Percentiles rank a stretch among this genome's conserved stretches.
phyloP scores from a whole-genome alignment of 768 basidiomycete species.

The Tubosaeta sp. region DNA sequence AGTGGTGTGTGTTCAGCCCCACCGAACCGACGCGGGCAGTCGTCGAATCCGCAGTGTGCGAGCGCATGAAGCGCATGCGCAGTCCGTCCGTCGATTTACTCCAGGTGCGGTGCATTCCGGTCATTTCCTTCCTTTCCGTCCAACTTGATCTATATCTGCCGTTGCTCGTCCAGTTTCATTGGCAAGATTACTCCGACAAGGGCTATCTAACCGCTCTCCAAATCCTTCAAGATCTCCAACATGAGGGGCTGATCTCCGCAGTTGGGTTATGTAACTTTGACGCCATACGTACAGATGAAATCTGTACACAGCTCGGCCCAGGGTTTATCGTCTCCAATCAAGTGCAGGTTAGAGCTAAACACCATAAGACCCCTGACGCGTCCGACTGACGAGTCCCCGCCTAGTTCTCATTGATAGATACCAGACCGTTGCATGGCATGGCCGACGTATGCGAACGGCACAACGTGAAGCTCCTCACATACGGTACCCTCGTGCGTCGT shows the following conservation, averaged over 20 bases:
- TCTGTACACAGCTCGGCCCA: conserved; percentile 69
- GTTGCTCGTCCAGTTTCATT: conserved; percentile 56
- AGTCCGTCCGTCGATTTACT: conserved; percentile 59
- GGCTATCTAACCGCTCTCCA: conserved; percentile 46
- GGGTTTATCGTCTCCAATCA: conserved; percentile 78
- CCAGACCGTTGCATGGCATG: conserved; percentile 73
- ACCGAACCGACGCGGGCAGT: conserved; percentile 46
- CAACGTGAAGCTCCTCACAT: conserved; percentile 69
- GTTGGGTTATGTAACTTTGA: conserved; percentile 85
- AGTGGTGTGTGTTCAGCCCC: conserved; percentile 77
- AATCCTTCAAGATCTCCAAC: conserved; percentile 55
- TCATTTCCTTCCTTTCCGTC: background rate
- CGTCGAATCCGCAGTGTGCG: conserved; percentile 61
- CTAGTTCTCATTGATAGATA: conserved; percentile 81
- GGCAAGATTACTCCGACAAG: conserved; percentile 62
- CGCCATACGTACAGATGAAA: conserved; percentile 67
- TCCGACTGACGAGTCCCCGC: conserved; percentile 7
- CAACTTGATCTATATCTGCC: background rate
- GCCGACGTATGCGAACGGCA: conserved; percentile 71
- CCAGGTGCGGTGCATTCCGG: conserved; percentile 44
- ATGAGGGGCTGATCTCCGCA: conserved; percentile 54
- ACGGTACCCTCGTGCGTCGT: conserved; percentile 67
- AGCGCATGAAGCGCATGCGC: conserved; percentile 68
- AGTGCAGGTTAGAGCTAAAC: conserved; percentile 54
- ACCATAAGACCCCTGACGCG: background rate